These are phyloP conservation scores for Dictyostelium intermedium DNA, from an alignment of 78 protist species.

Conservation along the genomic window DNA sequence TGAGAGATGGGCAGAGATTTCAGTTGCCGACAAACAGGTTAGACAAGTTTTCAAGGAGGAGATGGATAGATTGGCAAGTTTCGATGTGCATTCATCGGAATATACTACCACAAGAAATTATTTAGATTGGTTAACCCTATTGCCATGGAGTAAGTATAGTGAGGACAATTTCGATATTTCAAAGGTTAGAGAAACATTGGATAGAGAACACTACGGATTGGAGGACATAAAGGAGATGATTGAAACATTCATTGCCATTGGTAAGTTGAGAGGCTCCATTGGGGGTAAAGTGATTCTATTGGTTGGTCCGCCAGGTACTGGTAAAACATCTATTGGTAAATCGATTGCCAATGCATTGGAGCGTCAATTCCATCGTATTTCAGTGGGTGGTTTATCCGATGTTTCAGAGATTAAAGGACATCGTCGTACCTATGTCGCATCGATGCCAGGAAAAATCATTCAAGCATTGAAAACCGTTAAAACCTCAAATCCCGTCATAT, in stretches of 20 bases:
- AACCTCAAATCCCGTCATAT: conserved; percentile 94
- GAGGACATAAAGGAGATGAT: conserved; percentile 96
- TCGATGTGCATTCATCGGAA: conserved; percentile 88
- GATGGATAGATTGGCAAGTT: conserved; percentile 41
- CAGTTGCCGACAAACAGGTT: background rate
- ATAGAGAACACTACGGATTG: conserved; percentile 93
- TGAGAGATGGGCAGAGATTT: conserved; percentile 24
- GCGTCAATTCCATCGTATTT: conserved; percentile 92
- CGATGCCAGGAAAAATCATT: conserved; percentile 98
- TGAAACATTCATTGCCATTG: conserved; percentile 95
- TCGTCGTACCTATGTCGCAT: conserved; percentile 95
- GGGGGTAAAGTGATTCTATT: conserved; percentile 96
- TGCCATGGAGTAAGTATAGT: conserved; percentile 92
- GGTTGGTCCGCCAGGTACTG: conserved; percentile 96
- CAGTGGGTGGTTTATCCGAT: conserved; percentile 97
- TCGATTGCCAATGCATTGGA: conserved; percentile 85
- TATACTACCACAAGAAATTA: conserved; percentile 93
- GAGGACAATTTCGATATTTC: conserved; percentile 82
- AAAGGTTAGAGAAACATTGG: conserved; percentile 29
- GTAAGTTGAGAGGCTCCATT: conserved; percentile 79
- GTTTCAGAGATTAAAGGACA: conserved; percentile 97
- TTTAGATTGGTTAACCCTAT: conserved; percentile 95
- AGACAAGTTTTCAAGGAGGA: conserved; percentile 62
- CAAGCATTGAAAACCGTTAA: conserved; percentile 88
- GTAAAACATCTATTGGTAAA: conserved; percentile 95